Base-by-base conservation (phyloP, 768 basidiomycete species). In the Suillus variegatus region DNA sequence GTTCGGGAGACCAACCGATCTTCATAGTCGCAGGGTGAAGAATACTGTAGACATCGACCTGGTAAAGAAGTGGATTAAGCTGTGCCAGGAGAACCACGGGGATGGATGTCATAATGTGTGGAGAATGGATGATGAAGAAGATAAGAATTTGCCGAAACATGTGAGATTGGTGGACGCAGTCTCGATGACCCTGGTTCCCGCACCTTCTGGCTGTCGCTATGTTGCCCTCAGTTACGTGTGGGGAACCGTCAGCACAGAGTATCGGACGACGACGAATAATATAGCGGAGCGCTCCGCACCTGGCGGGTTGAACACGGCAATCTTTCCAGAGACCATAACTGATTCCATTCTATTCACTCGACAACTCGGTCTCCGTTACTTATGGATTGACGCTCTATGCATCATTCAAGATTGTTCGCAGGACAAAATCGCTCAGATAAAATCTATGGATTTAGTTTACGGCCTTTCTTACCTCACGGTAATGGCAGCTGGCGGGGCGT, bases 361-460 rank as follows among this genome's bases (percentile, higher is more conserved):
- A 38, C 64, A 56, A 43, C 38, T 67, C 46, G 57, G 58, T 41
- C 49, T 51, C 32, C 41, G 35, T n/a, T 67, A 67, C 51, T 6
- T 67, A 25, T 67, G 66, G 65, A 62, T 67, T 28, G 57, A 67
- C 6, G 65, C 66, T 3, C 44, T 67, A 25, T 67, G 66, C 25
- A 67, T 67, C n/a, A 62, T 67, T 18, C 56, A 67, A 61, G 49
- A 67, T 43, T 28, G 40, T 40, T 51, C 4, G 10, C 16, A 28
- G 8, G 65, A 65, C 63, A 65, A 54, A 28, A 10, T 9, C 25
- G 36, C 32, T n/a, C 65, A 65, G 63, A 65, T 64, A 41, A n/a
- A 49, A 46, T 43, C 55, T 43, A 65, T 66, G 63, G 64, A 65
- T 36, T 41, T 65, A 8, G 54, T 65, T 8, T 54, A 66, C n/a